Percentiles rank a stretch among this genome's conserved stretches.
Evolutionary conservation across 306 rosid genomes (phyloP).

Genomic region (Rosa multiflora): DNA sequence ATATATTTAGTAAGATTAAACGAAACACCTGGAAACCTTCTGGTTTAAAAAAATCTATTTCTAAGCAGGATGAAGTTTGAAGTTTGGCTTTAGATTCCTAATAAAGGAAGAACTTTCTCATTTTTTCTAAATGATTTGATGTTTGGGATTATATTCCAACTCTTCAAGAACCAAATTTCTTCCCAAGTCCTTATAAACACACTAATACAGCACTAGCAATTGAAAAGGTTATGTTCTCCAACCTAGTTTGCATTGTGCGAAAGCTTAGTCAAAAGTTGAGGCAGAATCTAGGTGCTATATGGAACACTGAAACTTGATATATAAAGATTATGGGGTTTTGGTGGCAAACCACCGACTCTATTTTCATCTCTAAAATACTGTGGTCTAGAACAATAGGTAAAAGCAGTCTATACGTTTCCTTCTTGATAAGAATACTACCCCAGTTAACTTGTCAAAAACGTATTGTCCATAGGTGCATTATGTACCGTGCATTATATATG

Average conservation of each 20-base stretch:
- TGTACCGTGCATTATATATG: neutral
- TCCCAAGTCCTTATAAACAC: neutral
- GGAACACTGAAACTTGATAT: neutral
- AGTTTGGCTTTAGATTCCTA: slow-evolving; percentile 32
- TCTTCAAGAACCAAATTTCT: slow-evolving; percentile 15
- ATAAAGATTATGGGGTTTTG: neutral
- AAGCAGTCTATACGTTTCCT: neutral
- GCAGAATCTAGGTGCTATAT: slow-evolving; percentile 2
- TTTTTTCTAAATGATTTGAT: slow-evolving; percentile 16
- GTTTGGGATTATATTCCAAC: slow-evolving; percentile 19
- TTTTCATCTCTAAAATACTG: neutral
- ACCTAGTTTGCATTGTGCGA: neutral
- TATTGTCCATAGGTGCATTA: neutral
- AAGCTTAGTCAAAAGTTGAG: neutral
- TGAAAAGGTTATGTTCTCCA: neutral
- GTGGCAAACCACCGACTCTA: slow-evolving; percentile 8
- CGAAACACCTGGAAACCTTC: slow-evolving; percentile 1
- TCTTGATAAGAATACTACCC: neutral
- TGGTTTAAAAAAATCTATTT: too few species aligned
- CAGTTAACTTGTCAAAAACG: neutral
- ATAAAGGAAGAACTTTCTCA: neutral
- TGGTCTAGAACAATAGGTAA: neutral
- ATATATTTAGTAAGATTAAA: neutral
- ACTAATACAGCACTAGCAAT: neutral
- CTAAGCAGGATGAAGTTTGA: neutral